Conservation (phyloP, 1,284 basidiomycete genomes). For the Schizopora paradoxa region DNA sequence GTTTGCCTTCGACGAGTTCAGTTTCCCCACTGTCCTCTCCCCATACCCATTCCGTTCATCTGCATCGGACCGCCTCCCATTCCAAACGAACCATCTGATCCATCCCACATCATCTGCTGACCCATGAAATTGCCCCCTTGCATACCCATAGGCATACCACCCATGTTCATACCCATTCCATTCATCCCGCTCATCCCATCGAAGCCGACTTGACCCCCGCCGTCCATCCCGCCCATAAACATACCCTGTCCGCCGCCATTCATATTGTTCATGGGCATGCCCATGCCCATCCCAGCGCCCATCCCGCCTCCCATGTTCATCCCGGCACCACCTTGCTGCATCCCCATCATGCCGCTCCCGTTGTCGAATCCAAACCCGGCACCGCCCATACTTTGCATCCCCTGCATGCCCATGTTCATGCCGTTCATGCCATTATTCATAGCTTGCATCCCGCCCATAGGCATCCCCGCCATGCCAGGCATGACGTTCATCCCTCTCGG, state of each 20-base stretch:
- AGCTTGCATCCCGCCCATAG: slow-evolving; percentile 24
- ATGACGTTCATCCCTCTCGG: slow-evolving; percentile 24
- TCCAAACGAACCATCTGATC: too few species aligned
- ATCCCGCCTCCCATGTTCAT: slow-evolving; percentile 24
- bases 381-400: slow-evolving; percentile 28
- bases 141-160: too few species aligned
- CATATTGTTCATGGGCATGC: slow-evolving; percentile 27
- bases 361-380: not conserved
- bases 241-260: slow-evolving; percentile 23
- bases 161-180: slow-evolving; percentile 29
- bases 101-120: too few species aligned
- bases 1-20: too few species aligned
- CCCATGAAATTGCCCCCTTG: too few species aligned
- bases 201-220: slow-evolving; percentile 27
- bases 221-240: slow-evolving; percentile 42
- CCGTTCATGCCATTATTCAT: slow-evolving; percentile 28
- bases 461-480: slow-evolving; percentile 28
- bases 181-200: slow-evolving; percentile 12
- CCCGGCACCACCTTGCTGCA: slow-evolving; percentile 19
- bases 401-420: slow-evolving; percentile 30
- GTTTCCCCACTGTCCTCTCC: too few species aligned
- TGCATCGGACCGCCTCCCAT: too few species aligned
- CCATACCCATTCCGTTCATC: too few species aligned
- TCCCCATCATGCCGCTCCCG: slow-evolving; percentile 20
- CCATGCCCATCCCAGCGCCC: slow-evolving; percentile 29